phyloP scores from a whole-genome alignment of 148 eudicot genomes.

The Fagopyrum homotropicum region DNA sequence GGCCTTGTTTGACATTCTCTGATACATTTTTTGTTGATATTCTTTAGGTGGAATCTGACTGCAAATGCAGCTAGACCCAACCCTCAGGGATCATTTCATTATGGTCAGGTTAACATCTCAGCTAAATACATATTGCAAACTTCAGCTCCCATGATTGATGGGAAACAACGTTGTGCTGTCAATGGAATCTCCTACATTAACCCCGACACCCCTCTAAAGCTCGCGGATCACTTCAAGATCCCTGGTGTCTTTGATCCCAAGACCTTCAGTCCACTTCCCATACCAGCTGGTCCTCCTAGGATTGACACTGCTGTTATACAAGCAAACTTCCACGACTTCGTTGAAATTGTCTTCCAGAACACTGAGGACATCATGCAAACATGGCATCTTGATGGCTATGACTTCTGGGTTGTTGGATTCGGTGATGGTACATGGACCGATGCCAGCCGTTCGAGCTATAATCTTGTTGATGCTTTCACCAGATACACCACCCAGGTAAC shows the following conservation, averaged over 20 bases:
- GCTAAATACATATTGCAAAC: constrained; percentile 41
- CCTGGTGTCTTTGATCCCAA: constrained; percentile 45
- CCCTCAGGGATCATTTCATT: constrained; percentile 74
- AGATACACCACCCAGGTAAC: constrained; percentile 33
- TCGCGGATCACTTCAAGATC: constrained; percentile 62
- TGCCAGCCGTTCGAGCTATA: constrained; percentile 26
- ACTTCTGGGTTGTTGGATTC: constrained; percentile 59
- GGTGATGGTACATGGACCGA: constrained; percentile 46
- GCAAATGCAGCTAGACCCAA: constrained; percentile 87
- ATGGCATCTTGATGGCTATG: constrained; percentile 81
- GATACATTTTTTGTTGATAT: background rate
- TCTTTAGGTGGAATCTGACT: constrained; percentile 58
- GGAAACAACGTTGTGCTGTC: constrained; percentile 42
- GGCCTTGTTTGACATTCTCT: background rate
- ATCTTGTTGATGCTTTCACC: constrained; percentile 29
- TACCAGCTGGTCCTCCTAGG: constrained; percentile 25
- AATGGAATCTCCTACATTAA: constrained; percentile 52
- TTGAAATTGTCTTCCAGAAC: constrained; percentile 79
- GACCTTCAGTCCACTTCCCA: constrained; percentile 32
- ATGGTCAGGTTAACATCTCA: constrained; percentile 43
- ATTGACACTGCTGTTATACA: constrained; percentile 46
- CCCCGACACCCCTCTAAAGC: constrained; percentile 68
- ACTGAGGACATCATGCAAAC: constrained; percentile 52
- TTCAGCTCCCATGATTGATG: constrained; percentile 37
- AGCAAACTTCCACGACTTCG: constrained; percentile 44